Evolutionary conservation across 2,329 filamentous ascomycete species (phyloP).

Genomic region (Capronia coronata): DNA sequence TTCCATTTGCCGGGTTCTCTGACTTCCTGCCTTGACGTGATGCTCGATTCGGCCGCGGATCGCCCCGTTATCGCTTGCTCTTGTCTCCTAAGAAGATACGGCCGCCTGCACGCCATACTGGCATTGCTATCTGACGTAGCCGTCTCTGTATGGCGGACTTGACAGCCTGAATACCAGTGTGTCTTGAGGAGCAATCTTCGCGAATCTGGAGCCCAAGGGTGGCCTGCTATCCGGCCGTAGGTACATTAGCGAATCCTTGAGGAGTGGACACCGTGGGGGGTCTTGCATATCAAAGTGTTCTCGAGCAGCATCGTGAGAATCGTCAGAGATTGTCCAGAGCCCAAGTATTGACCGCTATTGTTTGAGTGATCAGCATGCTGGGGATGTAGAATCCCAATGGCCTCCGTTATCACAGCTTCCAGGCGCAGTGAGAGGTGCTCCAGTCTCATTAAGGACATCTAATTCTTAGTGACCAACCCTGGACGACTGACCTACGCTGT

Average conservation of each 20-base stretch:
- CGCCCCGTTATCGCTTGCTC: conserved; percentile 6
- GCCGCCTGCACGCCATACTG: conserved; percentile 14
- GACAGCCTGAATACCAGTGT: not conserved
- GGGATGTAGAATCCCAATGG: not conserved
- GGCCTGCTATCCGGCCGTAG: not conserved
- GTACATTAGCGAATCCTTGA: not conserved
- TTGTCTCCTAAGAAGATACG: not conserved
- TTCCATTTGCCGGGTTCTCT: not conserved
- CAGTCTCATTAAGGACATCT: not conserved
- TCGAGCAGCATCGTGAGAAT: conserved; percentile 2
- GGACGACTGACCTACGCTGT: not conserved
- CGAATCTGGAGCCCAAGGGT: not conserved
- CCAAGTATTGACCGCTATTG: conserved; percentile 3
- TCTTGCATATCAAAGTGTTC: not conserved
- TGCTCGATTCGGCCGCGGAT: conserved; percentile 8
- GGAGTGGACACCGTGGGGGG: not conserved
- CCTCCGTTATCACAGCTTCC: conserved; percentile 4
- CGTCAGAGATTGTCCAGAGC: not conserved
- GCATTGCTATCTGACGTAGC: conserved; percentile 5
- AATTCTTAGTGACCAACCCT: not conserved
- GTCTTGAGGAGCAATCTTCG: not conserved
- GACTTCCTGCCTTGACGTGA: not conserved
- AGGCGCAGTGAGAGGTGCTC: not conserved
- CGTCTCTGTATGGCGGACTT: not conserved
- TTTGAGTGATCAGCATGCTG: not conserved